These are phyloP conservation scores for Vitis hybrid DNA, from an alignment of 177 flowering plant species.

Conservation along the genomic window DNA sequence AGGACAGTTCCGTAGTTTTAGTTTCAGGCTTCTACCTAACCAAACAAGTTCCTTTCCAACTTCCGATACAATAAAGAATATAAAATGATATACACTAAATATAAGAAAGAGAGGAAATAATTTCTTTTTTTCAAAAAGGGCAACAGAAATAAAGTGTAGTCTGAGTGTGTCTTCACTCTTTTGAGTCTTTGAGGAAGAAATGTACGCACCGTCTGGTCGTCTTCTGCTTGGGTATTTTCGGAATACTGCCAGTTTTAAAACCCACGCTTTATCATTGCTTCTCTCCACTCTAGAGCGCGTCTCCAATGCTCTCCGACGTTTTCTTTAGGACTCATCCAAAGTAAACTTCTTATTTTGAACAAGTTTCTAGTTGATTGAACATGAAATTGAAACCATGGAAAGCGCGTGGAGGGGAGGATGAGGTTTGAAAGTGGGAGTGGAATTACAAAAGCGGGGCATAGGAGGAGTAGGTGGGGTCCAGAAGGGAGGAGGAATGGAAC, in stretches of 20 bases:
- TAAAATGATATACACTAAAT: background rate
- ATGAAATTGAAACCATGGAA: too few relatives aligned
- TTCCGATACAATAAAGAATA: background rate
- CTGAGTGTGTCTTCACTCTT: too few relatives aligned
- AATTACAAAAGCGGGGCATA: too few relatives aligned
- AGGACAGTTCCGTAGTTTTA: too few relatives aligned
- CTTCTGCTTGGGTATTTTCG: slow-evolving; percentile 7
- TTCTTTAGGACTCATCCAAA: background rate
- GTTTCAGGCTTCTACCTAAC: background rate
- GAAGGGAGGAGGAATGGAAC: too few relatives aligned
- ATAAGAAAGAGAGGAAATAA: too few relatives aligned
- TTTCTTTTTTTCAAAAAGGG: background rate
- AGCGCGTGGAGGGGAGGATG: too few relatives aligned
- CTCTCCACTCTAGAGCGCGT: background rate
- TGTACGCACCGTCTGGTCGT: slow-evolving; percentile 10
- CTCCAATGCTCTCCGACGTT: background rate
- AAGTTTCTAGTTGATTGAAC: too few relatives aligned
- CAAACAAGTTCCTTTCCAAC: background rate
- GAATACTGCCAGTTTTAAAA: background rate
- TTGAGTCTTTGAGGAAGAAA: background rate
- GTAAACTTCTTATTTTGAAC: too few relatives aligned
- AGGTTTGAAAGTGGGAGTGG: too few relatives aligned
- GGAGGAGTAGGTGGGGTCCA: too few relatives aligned
- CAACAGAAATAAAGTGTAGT: background rate
- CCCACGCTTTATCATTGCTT: background rate